Evolutionary conservation across 2,329 filamentous ascomycete genomes (phyloP).

Genomic region (Xenosphaeropsis pyriputrescens): DNA sequence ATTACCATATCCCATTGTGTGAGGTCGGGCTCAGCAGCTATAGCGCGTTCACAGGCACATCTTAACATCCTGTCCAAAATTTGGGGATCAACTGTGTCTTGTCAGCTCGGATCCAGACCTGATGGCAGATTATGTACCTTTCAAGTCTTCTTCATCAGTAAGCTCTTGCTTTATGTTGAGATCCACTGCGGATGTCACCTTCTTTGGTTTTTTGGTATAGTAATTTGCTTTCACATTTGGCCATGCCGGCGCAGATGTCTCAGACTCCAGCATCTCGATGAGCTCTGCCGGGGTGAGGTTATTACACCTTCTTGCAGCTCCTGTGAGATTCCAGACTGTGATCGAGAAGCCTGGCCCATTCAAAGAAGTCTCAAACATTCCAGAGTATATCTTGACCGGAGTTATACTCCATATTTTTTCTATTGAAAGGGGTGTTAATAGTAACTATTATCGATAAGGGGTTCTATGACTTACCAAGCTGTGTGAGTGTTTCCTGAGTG

Average conservation of each 20-base stretch:
- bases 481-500: constrained; percentile 23
- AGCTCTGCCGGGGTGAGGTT: constrained; percentile 20
- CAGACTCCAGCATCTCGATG: constrained; percentile 29
- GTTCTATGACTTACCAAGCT: constrained; percentile 15
- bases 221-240: constrained; percentile 21
- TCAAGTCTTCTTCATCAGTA: constrained; percentile 8
- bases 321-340: constrained; percentile 33
- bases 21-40: constrained; percentile 17
- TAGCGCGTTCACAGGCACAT: constrained; percentile 18
- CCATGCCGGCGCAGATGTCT: constrained; percentile 35
- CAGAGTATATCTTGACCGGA: constrained; percentile 29
- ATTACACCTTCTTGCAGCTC: constrained; percentile 13
- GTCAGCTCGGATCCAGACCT: constrained; percentile 2
- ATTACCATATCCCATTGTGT: constrained; percentile 19
- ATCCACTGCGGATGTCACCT: constrained; percentile 5
- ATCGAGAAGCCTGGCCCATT: constrained; percentile 41
- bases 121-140: constrained; percentile 3
- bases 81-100: constrained; percentile 13
- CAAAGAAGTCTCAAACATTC: constrained; percentile 34
- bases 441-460: not conserved
- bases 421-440: constrained; percentile 2
- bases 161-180: constrained; percentile 4
- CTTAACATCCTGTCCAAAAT: constrained; percentile 14
- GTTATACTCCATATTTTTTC: constrained; percentile 30
- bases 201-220: constrained; percentile 6